Evolutionary conservation across 1,139 yeast genomes (phyloP), one percentile per base, ranked within the genome.

Genomic region (Scheffersomyces insectosa): DNA sequence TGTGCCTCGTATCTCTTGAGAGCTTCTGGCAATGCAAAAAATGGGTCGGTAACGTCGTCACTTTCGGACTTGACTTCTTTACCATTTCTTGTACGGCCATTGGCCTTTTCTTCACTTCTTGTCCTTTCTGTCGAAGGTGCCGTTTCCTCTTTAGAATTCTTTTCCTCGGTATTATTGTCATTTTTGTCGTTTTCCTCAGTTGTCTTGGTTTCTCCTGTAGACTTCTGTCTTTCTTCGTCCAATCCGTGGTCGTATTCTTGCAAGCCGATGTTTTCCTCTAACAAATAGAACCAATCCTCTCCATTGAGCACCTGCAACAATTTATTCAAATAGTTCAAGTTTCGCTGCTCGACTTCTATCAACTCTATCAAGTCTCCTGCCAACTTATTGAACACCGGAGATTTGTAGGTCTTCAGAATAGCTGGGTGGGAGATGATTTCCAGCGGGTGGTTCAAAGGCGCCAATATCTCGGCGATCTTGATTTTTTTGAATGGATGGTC

Each of bases 251-350:
- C 88, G 58, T 88, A 87, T 27, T 68, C 73, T 2, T 88, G 85
- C 39, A 90, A 71, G 25, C 82, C 80, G 62, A 90, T 63, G 44
- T 80, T 80, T 31, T 79, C 82, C 45, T 79, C 90, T 33, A 83
- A 70, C 34, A 85, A 65, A 49, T 81, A 82, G 40, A 74, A 75
- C 58, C 96, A 88, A 62, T 88, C 93, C 57, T 91, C 97, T 9
- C 97, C 97, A 42, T 90, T 72, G 57, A 91, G 81, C 1, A 87
- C 83, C 49, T 85, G 88, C 65, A 91, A 75, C 39, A 91, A 69
- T 53, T 81, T 80, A 40, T 86, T 79, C 46, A 90, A 72, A 63
- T 83, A 80, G 46, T 84, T 82, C 16, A 88, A 85, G 36, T 83
- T 85, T 31, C 77, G 74, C 57, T 89, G 96, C 58, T 91, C 98